A percentile compares a stretch with the other conserved stretches of the same genome.
phyloP scores from a whole-genome alignment of 108 stramenopile species.

The Skeletonema grethae region DNA sequence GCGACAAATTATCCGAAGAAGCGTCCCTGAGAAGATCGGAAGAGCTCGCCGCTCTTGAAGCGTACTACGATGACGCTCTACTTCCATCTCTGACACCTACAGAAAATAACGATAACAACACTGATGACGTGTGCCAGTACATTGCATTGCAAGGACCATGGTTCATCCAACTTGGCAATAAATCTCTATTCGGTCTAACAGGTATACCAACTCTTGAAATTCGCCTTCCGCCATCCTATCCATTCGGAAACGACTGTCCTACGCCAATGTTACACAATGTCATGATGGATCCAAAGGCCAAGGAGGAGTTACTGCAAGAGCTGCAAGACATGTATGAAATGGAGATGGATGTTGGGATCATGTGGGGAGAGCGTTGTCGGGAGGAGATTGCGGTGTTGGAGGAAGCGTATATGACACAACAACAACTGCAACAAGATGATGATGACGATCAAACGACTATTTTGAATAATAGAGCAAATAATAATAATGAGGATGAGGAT shows the following conservation, averaged over 20 bases:
- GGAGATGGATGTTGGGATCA: slow-evolving; percentile 52
- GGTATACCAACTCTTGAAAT: slow-evolving; percentile 41
- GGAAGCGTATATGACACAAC: no score
- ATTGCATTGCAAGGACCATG: slow-evolving; percentile 1
- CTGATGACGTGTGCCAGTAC: no score
- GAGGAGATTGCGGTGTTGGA: slow-evolving; percentile 18
- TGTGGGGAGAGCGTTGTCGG: slow-evolving; percentile 67
- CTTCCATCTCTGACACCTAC: not conserved
- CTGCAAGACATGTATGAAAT: slow-evolving; percentile 49
- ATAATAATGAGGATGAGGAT: slow-evolving; percentile 10
- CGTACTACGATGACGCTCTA: slow-evolving; percentile 7
- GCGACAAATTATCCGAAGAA: not conserved
- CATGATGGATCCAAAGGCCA: slow-evolving; percentile 36
- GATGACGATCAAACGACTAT: not conserved
- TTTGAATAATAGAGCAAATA: not conserved
- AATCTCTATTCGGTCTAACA: not conserved
- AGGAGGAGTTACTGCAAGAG: slow-evolving; percentile 28
- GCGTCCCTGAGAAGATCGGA: not conserved
- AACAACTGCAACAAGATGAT: not conserved
- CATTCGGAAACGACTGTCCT: slow-evolving; percentile 34
- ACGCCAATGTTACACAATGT: slow-evolving; percentile 40
- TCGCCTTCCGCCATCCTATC: slow-evolving; percentile 43
- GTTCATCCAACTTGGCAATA: slow-evolving; percentile 1
- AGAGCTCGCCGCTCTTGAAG: slow-evolving; percentile 2
- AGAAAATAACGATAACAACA: no score